Conservation (phyloP, 2,329 filamentous ascomycete species). For the Aphanocladium album region DNA sequence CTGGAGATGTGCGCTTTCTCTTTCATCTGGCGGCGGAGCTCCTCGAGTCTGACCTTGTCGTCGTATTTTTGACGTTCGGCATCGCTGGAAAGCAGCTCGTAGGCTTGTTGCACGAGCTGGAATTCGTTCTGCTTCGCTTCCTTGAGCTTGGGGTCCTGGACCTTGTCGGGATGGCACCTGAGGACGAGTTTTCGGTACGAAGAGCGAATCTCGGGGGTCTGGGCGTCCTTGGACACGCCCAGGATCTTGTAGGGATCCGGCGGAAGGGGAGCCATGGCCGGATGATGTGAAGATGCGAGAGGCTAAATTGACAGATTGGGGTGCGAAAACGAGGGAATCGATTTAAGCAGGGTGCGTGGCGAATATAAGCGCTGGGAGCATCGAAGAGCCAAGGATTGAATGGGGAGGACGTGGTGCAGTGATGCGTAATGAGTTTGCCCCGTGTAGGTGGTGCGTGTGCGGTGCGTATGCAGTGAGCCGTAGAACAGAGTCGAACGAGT, state of each 20-base stretch:
- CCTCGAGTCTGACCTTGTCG: constrained; percentile 62
- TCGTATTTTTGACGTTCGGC: constrained; percentile 70
- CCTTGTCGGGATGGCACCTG: constrained; percentile 88
- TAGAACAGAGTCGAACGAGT: constrained; percentile 3
- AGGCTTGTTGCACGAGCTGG: constrained; percentile 86
- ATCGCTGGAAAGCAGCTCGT: constrained; percentile 82
- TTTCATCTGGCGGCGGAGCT: constrained; percentile 53
- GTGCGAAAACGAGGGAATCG: neutral
- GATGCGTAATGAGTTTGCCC: constrained; percentile 1
- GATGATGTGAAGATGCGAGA: constrained; percentile 20
- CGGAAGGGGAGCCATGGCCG: constrained; percentile 46
- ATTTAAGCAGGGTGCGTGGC: neutral
- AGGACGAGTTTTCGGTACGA: constrained; percentile 82
- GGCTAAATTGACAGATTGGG: constrained; percentile 12
- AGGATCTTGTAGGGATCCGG: constrained; percentile 77
- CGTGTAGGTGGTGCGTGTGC: neutral
- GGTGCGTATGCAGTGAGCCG: neutral
- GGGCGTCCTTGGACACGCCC: constrained; percentile 67
- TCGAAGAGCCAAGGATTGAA: neutral
- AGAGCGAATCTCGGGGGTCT: constrained; percentile 65
- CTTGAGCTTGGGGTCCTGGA: constrained; percentile 72
- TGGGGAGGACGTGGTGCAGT: neutral
- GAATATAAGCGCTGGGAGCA: neutral
- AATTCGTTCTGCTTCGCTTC: constrained; percentile 80
- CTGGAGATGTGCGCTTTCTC: constrained; percentile 40